Evolutionary conservation across 2,329 filamentous ascomycete genomes (phyloP), one percentile per base, ranked within the genome.

Genomic region (Dryadomyces sulphureus): DNA sequence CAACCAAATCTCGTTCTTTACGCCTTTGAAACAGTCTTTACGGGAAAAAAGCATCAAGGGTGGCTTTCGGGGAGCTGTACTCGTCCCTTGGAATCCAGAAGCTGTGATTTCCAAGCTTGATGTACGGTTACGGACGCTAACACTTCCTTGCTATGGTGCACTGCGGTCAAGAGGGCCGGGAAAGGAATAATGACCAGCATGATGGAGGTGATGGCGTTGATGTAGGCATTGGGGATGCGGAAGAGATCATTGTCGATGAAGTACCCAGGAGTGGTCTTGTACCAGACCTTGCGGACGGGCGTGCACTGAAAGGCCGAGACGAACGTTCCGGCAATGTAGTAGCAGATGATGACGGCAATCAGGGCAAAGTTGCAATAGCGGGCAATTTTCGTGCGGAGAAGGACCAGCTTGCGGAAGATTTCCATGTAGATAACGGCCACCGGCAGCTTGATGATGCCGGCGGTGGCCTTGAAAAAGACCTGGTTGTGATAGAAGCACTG

Each of bases 161-260:
- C 43, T 2, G 24, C 34, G 4, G 36, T n/a, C n/a, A 40, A 7
- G n/a, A 45, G 25, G 7, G 43, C 36, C 43, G 36, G 36, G 19
- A 45, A 40, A 5, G 43, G 43, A 2, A 45, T 32, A 16, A 40
- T 40, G 25, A 45, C 43, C 2, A 45, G 38, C n/a, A 21, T 2
- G 7, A 40, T 12, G 7, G 43, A 45, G 5, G 43, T 45, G 17
- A 45, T 14, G 24, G 43, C 36, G 21, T 45, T 45, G 25, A 45
- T 45, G 36, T 30, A 45, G 11, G 43, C 43, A 12, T 45, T 45
- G 24, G 35, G 22, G 1, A 27, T 20, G 9, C 43, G 43, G 14
- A 45, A 45, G 19, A 34, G 36, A 25, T 45, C 43, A 25, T 45
- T 45, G 36, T 45, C 25, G 43, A 45, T 45, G 25, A 36, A 45